phyloP scores from a whole-genome alignment of 2,329 filamentous ascomycete species.

The Fusarium euwallaceae region DNA sequence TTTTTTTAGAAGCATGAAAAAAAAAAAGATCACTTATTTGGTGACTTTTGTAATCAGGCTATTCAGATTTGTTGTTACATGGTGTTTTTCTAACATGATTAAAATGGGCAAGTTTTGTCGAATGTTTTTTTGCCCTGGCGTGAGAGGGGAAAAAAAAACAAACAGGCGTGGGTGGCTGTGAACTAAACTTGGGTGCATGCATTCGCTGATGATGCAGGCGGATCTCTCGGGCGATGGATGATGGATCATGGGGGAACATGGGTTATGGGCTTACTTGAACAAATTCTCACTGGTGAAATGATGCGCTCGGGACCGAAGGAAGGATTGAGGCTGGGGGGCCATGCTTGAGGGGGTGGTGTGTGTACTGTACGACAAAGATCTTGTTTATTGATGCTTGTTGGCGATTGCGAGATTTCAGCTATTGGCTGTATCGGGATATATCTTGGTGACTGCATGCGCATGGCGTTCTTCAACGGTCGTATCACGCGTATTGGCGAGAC shows the following conservation, averaged over 20 bases:
- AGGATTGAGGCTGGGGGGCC: constrained; percentile 4
- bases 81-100: background rate
- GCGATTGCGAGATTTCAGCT: constrained; percentile 31
- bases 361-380: background rate
- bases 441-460: constrained; percentile 13
- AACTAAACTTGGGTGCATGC: background rate
- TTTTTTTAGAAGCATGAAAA: constrained; percentile 18
- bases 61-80: too few species aligned
- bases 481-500: background rate
- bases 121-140: background rate
- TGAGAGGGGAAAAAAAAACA: background rate
- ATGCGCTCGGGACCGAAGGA: constrained; percentile 28
- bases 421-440: constrained; percentile 29
- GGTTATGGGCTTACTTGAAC: background rate
- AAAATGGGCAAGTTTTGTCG: background rate
- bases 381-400: background rate
- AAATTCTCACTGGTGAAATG: constrained; percentile 5
- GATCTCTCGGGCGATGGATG: constrained; percentile 20
- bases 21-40: too few species aligned
- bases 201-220: constrained; percentile 5
- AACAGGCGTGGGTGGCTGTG: background rate
- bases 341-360: background rate
- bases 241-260: background rate
- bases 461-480: constrained; percentile 6
- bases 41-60: background rate